phyloP scores from a whole-genome alignment of 768 basidiomycete species.

The Boletus tomentosulus region DNA sequence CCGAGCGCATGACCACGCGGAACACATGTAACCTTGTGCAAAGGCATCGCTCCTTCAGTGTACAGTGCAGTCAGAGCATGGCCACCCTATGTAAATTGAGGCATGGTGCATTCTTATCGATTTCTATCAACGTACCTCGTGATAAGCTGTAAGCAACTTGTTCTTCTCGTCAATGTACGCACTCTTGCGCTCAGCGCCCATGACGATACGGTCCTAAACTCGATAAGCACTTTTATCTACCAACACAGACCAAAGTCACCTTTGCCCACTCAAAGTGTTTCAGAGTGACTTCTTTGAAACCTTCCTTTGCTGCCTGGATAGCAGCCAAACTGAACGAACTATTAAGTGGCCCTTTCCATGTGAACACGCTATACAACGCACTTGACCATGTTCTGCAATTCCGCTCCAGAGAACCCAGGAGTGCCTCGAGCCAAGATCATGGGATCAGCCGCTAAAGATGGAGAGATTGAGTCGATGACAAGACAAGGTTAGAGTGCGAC shows the following conservation, averaged over 20 bases:
- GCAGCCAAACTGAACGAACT: constrained; percentile 66
- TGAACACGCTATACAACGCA: constrained; percentile 34
- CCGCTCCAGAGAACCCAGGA: constrained; percentile 94
- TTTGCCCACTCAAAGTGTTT: constrained; percentile 98
- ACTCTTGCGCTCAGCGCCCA: constrained; percentile 94
- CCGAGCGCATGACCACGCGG: constrained; percentile 94
- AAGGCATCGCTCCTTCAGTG: constrained; percentile 91
- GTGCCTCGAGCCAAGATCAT: constrained; percentile 90
- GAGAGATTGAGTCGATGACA: background rate
- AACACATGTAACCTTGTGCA: constrained; percentile 97
- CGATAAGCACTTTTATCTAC: background rate
- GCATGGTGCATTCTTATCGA: background rate
- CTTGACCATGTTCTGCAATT: constrained; percentile 97
- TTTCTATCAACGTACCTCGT: constrained; percentile 60
- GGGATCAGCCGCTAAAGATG: constrained; percentile 65
- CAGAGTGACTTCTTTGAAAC: constrained; percentile 61
- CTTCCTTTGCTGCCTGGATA: constrained; percentile 89
- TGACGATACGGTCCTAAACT: constrained; percentile 80
- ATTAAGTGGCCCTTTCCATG: background rate
- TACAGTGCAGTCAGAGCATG: constrained; percentile 94
- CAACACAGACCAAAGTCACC: constrained; percentile 36
- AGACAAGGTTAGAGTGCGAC: constrained; percentile 4
- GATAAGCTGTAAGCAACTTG: constrained; percentile 91
- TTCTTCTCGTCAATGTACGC: constrained; percentile 83
- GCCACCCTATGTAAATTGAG: constrained; percentile 55